These are phyloP conservation scores for Pestalotiopsis sp. DNA, from an alignment of 2,329 filamentous ascomycete species.

Conservation along the genomic window DNA sequence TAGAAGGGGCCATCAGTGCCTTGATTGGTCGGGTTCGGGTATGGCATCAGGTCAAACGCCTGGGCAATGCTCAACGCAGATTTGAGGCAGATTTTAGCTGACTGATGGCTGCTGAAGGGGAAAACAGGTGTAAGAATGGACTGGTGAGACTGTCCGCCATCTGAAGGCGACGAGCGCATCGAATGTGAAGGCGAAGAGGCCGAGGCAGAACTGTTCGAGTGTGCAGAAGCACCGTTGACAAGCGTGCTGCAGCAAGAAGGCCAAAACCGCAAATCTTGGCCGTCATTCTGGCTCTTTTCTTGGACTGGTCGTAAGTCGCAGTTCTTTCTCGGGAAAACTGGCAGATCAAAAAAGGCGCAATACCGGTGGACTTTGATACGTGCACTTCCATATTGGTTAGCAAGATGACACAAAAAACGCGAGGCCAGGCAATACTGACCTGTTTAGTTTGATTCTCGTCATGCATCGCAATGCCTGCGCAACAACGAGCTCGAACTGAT, in stretches of 20 bases:
- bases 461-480: slow-evolving; percentile 47
- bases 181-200: slow-evolving; percentile 32
- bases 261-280: slow-evolving; percentile 33
- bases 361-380: slow-evolving; percentile 55
- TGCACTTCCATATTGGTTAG: slow-evolving; percentile 36
- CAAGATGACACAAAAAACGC: background rate
- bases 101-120: slow-evolving; percentile 48
- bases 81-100: slow-evolving; percentile 51
- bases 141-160: slow-evolving; percentile 14
- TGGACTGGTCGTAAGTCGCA: slow-evolving; percentile 46
- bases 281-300: slow-evolving; percentile 21
- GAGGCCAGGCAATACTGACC: slow-evolving; percentile 28
- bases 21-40: slow-evolving; percentile 43
- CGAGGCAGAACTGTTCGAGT: slow-evolving; percentile 24
- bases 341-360: slow-evolving; percentile 51
- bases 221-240: slow-evolving; percentile 22
- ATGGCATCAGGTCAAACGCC: slow-evolving; percentile 48
- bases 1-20: slow-evolving; percentile 35
- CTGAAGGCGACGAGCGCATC: slow-evolving; percentile 28
- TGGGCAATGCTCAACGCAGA: slow-evolving; percentile 50
- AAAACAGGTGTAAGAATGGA: slow-evolving; percentile 26
- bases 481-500: slow-evolving; percentile 41
- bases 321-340: slow-evolving; percentile 50
- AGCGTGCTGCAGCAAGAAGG: slow-evolving; percentile 38
- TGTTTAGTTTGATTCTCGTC: slow-evolving; percentile 53